Base-by-base conservation (phyloP, 495 filamentous ascomycete species). In the Aspergillus sclerotioniger region DNA sequence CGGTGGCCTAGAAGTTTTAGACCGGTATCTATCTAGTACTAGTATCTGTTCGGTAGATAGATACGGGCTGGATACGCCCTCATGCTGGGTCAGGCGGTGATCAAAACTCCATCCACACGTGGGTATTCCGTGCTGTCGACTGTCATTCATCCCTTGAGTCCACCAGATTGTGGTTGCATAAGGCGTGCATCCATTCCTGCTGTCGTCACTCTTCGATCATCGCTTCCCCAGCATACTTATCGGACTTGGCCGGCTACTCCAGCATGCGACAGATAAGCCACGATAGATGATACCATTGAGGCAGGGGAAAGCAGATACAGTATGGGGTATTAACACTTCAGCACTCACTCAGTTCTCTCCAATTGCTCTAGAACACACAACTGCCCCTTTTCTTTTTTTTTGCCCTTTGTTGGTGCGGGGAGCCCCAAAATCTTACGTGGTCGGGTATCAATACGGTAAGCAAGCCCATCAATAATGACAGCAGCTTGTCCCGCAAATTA, bases 91-190 rank as follows among this genome's bases (percentile, higher is more conserved):
- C 44, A 39, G 32, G 45, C 25, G 29, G 43, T 56, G 44, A 37
- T 56, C 54, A 37, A 49, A 56, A 48, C 54, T 56, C 45, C 44
- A 32, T 49, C 35, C 45, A 56, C 54, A 56, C 54, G 54, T 56
- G 54, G 54, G 31, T 32, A 56, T 44, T 41, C 19, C 19, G 17
- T 28, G 9, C 9, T 12, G 20, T 25, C 12, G 13, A n/a, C 9
- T 9, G 37, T 15, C 47, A 31, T 21, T 29, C 47, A 50, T 50
- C 16, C 47, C 21, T 21, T 13, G 44, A 47, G 21, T 21, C 44
- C 44, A 21, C 44, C 17, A 8, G 44, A 21, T 50, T 8, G 20
- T 50, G 21, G 35, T 56, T 56, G 54, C 32, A 48, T 56, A 49
- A 21, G 44, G 44, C 54, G 7, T 48, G 54, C 53, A 56, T 56